Percentiles rank a stretch among this genome's conserved stretches.
Conservation (phyloP, 306 rosid genomes). For the Chamaecrista fasciculata region DNA sequence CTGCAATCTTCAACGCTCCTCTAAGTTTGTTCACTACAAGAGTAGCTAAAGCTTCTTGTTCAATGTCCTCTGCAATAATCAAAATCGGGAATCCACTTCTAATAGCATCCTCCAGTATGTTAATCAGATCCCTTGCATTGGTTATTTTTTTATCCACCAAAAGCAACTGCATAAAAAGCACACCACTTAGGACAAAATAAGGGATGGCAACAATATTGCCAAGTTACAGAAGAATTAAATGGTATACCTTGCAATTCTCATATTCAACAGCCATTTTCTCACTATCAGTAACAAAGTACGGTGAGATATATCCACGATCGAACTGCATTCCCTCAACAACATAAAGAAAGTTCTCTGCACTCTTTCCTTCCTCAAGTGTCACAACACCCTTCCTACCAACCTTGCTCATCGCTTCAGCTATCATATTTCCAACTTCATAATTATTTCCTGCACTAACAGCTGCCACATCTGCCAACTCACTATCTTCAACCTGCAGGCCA, state of each 20-base stretch:
- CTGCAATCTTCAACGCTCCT: constrained; percentile 97
- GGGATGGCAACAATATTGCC: not conserved
- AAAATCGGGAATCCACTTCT: constrained; percentile 85
- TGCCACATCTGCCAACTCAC: constrained; percentile 96
- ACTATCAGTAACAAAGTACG: constrained; percentile 95
- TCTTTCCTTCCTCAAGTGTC: constrained; percentile 97
- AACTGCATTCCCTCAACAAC: constrained; percentile 99
- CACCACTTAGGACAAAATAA: not conserved
- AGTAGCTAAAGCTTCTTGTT: constrained; percentile 97
- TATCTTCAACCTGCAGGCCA: constrained; percentile 85
- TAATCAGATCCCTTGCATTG: constrained; percentile 90
- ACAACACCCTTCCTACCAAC: constrained; percentile 99
- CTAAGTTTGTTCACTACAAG: constrained; percentile 96
- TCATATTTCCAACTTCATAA: constrained; percentile 89
- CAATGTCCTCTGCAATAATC: constrained; percentile 90
- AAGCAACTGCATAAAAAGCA: constrained; percentile 66
- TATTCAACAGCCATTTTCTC: constrained; percentile 96
- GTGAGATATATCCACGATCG: constrained; percentile 98
- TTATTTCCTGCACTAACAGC: constrained; percentile 99
- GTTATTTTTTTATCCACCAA: constrained; percentile 93
- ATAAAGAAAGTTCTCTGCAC: constrained; percentile 88
- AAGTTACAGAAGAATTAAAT: not conserved
- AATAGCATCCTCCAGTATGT: constrained; percentile 89
- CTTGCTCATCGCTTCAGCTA: constrained; percentile 97
- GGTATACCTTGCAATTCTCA: constrained; percentile 87